A percentile compares a stretch with the other conserved stretches of the same genome.
phyloP scores from a whole-genome alignment of 352 stramenopile species.

The Globisporangium splendens region DNA sequence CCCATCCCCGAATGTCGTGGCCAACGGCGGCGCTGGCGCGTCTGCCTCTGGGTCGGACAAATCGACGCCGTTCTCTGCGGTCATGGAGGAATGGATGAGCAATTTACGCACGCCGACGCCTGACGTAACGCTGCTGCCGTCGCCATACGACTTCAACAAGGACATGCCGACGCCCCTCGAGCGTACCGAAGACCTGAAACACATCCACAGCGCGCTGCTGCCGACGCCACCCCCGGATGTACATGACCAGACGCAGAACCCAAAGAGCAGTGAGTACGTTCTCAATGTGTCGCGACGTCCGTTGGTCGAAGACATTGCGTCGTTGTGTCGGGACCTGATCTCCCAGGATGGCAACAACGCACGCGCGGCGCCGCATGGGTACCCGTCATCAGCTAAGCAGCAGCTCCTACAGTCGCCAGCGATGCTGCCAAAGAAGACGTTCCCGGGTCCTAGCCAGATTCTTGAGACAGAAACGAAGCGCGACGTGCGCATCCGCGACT shows the following conservation, averaged over 20 bases:
- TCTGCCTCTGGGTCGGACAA: constrained; percentile 7
- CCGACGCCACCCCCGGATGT: constrained; percentile 61
- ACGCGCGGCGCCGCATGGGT: not conserved
- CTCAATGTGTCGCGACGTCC: constrained; percentile 36
- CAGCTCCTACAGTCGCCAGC: not conserved
- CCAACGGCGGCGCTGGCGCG: not conserved
- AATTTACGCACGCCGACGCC: constrained; percentile 73
- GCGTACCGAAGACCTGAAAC: constrained; percentile 58
- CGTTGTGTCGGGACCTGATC: constrained; percentile 73
- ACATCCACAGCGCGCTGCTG: constrained; percentile 73
- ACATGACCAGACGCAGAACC: constrained; percentile 54
- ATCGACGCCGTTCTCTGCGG: constrained; percentile 55
- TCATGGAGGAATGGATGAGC: constrained; percentile 84
- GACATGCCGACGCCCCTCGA: constrained; percentile 73
- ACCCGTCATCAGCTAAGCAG: not conserved
- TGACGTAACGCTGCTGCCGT: constrained; percentile 75
- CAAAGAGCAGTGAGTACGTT: constrained; percentile 63
- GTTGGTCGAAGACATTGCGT: constrained; percentile 75
- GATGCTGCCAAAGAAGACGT: constrained; percentile 10
- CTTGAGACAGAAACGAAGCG: constrained; percentile 8
- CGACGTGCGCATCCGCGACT: constrained; percentile 12
- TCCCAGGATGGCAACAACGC: constrained; percentile 46
- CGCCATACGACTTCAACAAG: constrained; percentile 76
- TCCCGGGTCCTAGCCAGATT: constrained; percentile 9
- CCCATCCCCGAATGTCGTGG: constrained; percentile 1